Conservation (phyloP, 352 stramenopile genomes). For the Globisporangium takayamanum region DNA sequence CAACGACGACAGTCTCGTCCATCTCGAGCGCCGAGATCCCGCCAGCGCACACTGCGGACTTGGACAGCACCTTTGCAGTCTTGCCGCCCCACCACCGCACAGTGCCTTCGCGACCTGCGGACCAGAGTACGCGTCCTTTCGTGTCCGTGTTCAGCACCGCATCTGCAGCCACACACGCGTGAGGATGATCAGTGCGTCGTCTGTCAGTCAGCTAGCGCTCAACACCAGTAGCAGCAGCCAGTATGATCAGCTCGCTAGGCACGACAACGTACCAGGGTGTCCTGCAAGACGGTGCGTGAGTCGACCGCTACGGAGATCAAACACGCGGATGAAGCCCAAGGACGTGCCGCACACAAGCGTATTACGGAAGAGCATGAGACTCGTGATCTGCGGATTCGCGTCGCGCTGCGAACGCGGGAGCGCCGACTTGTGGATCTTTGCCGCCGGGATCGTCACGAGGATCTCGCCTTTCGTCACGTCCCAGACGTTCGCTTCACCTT, state of each 20-base stretch:
- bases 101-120: constrained; percentile 68
- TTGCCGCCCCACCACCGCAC: constrained; percentile 88
- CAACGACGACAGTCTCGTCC: constrained; percentile 85
- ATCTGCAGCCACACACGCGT: constrained; percentile 28
- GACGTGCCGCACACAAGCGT: constrained; percentile 85
- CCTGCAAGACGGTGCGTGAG: constrained; percentile 79
- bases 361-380: constrained; percentile 83
- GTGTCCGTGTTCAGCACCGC: constrained; percentile 78
- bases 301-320: constrained; percentile 72
- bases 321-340: constrained; percentile 81
- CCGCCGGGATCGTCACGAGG: constrained; percentile 66
- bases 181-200: neutral
- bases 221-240: too few species aligned
- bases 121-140: constrained; percentile 83
- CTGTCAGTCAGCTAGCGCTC: neutral
- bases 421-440: constrained; percentile 82
- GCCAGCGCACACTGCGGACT: constrained; percentile 73
- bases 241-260: too few species aligned
- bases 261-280: constrained; percentile 52
- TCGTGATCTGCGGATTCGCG: constrained; percentile 72
- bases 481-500: constrained; percentile 84
- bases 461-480: constrained; percentile 83
- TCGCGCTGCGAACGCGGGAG: constrained; percentile 62
- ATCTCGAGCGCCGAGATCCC: constrained; percentile 79
- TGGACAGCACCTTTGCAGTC: constrained; percentile 79